Base-by-base conservation (phyloP, 176 grass and related monocot genomes). In the Thalia dealbata region DNA sequence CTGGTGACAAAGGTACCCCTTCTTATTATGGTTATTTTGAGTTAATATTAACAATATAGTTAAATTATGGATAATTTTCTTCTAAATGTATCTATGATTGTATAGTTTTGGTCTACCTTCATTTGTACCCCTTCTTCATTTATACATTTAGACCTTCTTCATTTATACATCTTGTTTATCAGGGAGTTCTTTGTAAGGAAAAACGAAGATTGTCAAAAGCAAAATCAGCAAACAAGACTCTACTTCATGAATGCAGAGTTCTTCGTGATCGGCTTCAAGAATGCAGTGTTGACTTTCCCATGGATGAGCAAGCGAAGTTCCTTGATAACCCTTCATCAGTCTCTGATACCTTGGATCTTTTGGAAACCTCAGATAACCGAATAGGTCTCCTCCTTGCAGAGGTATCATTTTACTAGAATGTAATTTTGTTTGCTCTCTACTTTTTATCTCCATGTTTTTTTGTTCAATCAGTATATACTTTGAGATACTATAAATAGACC, bases 341-440 rank as follows among this genome's bases (percentile, higher is more conserved):
- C 69, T 82, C 83, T 76, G 85, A 80, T 83, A 85, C 83, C 51
- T 52, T 99, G 68, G 81, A 86, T 83, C 83, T 93, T 76, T 75
- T 99, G 74, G 68, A 81, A 65, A 85, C 85, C 81, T 99, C 95
- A 18, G 88, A 99, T 67, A 84, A 87, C 76, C 86, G 81, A 81
- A 99, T 99, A 61, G 83, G 64, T 44, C 79, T 88, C 58, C 87
- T 99, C 2, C 69, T 99, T 83, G 95, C 88, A n/a, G 85, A 99
- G 95, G 95, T 91, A 88, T 81, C 15, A 29, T 58, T 68, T 68
- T 30, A 23, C 18, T 68, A 22, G 21, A 10, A n/a, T 41, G 6
- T 67, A 10, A 67, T 0, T 38, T 38, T 38, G 18, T 66, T 14
- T 42, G 15, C 24, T 67, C 15, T 7, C 30, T 19, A 67, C 18